These are phyloP conservation scores for Diaporthe citri DNA, from an alignment of 2,329 filamentous ascomycete genomes.

Conservation along the genomic window DNA sequence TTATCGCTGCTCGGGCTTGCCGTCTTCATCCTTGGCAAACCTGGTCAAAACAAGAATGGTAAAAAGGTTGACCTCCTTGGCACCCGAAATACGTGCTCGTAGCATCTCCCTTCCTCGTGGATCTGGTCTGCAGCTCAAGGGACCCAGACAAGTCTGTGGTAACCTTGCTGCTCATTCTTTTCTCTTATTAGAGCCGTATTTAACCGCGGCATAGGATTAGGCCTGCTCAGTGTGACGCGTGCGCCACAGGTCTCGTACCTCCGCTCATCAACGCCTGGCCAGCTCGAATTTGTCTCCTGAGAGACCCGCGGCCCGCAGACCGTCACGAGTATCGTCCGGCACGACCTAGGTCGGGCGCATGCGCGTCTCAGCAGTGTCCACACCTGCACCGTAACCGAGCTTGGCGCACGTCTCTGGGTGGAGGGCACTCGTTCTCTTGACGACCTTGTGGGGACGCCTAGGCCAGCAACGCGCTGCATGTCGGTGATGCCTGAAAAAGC, in stretches of 20 bases:
- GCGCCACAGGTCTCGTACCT: not conserved
- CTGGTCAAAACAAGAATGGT: no score
- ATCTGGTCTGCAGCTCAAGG: no score
- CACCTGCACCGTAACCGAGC: not conserved
- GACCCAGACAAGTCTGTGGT: no score
- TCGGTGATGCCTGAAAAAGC: not conserved
- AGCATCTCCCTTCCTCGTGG: no score
- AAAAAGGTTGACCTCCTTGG: fast-evolving
- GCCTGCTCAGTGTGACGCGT: not conserved
- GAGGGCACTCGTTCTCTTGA: not conserved
- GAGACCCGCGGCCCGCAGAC: not conserved
- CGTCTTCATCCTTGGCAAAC: not conserved
- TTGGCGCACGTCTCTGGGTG: not conserved
- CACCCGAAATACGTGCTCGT: not conserved
- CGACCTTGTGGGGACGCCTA: not conserved
- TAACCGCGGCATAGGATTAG: not conserved
- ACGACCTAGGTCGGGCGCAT: not conserved
- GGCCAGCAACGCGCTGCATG: not conserved
- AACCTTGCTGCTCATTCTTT: no score
- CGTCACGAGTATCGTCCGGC: not conserved
- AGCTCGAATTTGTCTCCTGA: not conserved
- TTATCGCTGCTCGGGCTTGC: not conserved
- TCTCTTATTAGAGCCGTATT: no score
- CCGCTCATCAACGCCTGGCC: not conserved
- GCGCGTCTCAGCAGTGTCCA: not conserved